Evolutionary conservation across 768 basidiomycete genomes (phyloP), one percentile per base, ranked within the genome.

Genomic region (Hemileccinum rubropunctum): DNA sequence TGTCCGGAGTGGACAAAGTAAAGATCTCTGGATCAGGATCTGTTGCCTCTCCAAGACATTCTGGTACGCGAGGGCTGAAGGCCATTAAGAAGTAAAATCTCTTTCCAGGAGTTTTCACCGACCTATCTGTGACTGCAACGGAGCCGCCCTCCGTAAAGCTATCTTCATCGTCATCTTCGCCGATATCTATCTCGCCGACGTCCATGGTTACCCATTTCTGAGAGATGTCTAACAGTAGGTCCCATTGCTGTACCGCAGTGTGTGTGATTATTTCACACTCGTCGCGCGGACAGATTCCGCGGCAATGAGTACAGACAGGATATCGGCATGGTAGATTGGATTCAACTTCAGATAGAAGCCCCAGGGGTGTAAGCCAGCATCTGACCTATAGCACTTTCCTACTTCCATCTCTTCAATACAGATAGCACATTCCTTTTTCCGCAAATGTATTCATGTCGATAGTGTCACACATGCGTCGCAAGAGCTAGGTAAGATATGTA

Each of bases 361-460:
- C 36, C 23, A 26, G 11, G 14, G 33, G 26, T 14, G 21, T 17
- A 21, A 2, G 21, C 14, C 33, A 30, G 45, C n/a, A 37, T 18
- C 51, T 50, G 38, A 61, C 61, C 61, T 54, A 23, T 63, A 54
- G 10, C 53, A 61, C 17, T 61, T 58, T 37, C 5, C 40, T 21
- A 46, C 47, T 26, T 6, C 11, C 58, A 58, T 63, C 3, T 32
- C 41, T 9, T 61, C 51, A 47, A 60, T 49, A 35, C 58, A 64
- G 21, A 64, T 17, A 21, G 51, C 53, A 26, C 55, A 63, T 47
- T 56, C 56, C 61, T 37, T 26, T 50, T 32, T 60, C 56, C 23
- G 42, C 61, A 35, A 62, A 46, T 17, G 58, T 51, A 23, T 61
- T 63, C 55, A 54, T 62, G 32, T 51, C 58, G 14, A 58, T 51